phyloP scores from a whole-genome alignment of 2,329 filamentous ascomycete genomes.

The Monilinia laxa region DNA sequence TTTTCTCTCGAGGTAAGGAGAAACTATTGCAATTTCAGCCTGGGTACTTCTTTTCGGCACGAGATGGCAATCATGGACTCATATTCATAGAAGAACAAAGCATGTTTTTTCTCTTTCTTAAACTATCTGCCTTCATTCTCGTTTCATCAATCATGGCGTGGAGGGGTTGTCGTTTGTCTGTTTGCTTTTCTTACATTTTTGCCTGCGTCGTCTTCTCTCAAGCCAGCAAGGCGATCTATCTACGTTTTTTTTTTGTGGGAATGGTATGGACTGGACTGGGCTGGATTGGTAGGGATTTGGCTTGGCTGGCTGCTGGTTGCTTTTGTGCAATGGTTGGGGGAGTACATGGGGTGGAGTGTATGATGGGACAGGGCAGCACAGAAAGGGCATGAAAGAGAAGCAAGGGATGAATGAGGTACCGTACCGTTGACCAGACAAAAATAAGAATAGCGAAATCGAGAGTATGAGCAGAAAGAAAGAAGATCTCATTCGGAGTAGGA shows the following conservation, averaged over 20 bases:
- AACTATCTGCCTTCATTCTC: not conserved
- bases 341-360: conserved; percentile 8
- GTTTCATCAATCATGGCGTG: conserved; percentile 11
- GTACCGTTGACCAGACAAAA: not conserved
- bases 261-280: conserved; percentile 10
- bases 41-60: not conserved
- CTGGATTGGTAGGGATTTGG: conserved; percentile 6
- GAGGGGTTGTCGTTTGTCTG: not conserved
- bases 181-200: conserved; percentile 12
- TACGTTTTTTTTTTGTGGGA: conserved; percentile 13
- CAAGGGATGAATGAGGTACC: not conserved
- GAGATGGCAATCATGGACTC: not conserved
- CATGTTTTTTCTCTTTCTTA: not conserved
- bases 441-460: not conserved
- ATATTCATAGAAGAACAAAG: not conserved
- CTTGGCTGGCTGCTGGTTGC: conserved; percentile 9
- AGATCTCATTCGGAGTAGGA: not conserved
- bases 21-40: not conserved
- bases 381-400: not conserved
- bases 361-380: not conserved
- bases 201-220: not conserved
- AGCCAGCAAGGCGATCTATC: not conserved
- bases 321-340: conserved; percentile 9
- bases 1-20: not conserved
- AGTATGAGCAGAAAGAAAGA: not conserved